Conservation (phyloP, 257 asterid genomes). For the Avicennia marina region DNA sequence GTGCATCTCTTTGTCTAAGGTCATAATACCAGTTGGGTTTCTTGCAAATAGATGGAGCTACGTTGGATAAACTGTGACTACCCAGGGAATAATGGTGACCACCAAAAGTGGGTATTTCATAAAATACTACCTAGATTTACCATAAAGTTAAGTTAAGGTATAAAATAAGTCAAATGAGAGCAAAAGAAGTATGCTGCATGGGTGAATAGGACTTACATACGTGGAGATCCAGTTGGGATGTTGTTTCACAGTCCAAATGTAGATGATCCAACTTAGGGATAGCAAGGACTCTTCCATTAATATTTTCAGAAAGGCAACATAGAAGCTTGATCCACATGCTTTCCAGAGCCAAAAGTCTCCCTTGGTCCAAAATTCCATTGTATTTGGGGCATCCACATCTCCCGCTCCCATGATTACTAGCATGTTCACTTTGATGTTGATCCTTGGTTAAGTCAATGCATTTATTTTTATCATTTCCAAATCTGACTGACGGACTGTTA, state of each 20-base stretch:
- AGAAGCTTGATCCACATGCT: constrained; percentile 52
- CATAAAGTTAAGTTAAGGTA: constrained; percentile 20
- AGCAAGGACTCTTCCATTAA: constrained; percentile 25
- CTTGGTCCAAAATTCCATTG: constrained; percentile 29
- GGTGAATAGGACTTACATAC: constrained; percentile 83
- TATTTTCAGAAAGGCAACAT: constrained; percentile 25
- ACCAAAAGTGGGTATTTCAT: constrained; percentile 65
- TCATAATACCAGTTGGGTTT: constrained; percentile 79
- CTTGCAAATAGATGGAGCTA: constrained; percentile 36
- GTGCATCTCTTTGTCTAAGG: constrained; percentile 46
- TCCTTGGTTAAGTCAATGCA: constrained; percentile 18
- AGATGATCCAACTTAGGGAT: constrained; percentile 69
- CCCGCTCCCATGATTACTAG: constrained; percentile 21
- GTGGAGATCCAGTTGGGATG: constrained; percentile 70
- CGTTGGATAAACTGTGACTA: constrained; percentile 25
- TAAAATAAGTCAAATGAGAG: constrained; percentile 8
- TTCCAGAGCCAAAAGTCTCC: constrained; percentile 26
- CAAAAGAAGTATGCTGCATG: constrained; percentile 11
- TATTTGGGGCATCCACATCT: constrained; percentile 60
- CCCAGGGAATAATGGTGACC: constrained; percentile 76
- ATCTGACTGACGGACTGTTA: constrained; percentile 20
- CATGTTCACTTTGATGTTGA: constrained; percentile 1
- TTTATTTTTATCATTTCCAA: constrained; percentile 20
- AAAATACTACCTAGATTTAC: constrained; percentile 55
- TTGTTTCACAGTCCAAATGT: constrained; percentile 52